phyloP scores from a whole-genome alignment of 1,284 basidiomycete species.

The Leccinum huronense region DNA sequence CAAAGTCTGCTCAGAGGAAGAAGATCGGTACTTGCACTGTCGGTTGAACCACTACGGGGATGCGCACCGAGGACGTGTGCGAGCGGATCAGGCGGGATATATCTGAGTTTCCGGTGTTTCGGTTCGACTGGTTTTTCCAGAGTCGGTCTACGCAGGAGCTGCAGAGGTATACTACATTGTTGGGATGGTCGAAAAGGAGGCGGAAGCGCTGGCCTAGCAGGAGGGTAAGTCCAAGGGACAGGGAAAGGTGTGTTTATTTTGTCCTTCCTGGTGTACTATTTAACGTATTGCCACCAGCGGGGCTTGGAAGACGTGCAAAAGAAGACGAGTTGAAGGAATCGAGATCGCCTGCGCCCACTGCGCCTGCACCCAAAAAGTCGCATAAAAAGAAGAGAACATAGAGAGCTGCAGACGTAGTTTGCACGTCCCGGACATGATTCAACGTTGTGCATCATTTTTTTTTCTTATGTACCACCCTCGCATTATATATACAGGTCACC shows the following conservation, averaged over 20 bases:
- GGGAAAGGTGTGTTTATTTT: slow-evolving; percentile 54
- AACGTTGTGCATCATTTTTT: neutral
- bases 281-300: slow-evolving; percentile 50
- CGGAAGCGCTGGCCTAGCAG: slow-evolving; percentile 61
- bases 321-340: slow-evolving; percentile 54
- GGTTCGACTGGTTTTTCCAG: slow-evolving; percentile 99
- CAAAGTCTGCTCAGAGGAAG: slow-evolving; percentile 95
- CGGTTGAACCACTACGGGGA: slow-evolving; percentile 88
- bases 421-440: neutral
- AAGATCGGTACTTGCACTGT: slow-evolving; percentile 94
- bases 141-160: slow-evolving; percentile 91
- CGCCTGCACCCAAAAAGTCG: slow-evolving; percentile 45
- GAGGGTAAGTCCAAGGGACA: slow-evolving; percentile 62
- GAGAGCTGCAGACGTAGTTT: neutral
- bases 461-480: neutral
- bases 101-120: slow-evolving; percentile 93
- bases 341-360: slow-evolving; percentile 53
- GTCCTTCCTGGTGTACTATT: neutral
- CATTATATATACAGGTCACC: neutral
- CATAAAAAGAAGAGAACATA: slow-evolving; percentile 55
- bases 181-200: slow-evolving; percentile 95
- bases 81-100: slow-evolving; percentile 97
- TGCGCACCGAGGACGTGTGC: slow-evolving; percentile 90
- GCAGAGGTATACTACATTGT: slow-evolving; percentile 84
- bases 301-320: slow-evolving; percentile 64